A percentile compares a stretch with the other conserved stretches of the same genome.
Conservation (phyloP, 257 asterid species). For the Cynanchum wilfordii region DNA sequence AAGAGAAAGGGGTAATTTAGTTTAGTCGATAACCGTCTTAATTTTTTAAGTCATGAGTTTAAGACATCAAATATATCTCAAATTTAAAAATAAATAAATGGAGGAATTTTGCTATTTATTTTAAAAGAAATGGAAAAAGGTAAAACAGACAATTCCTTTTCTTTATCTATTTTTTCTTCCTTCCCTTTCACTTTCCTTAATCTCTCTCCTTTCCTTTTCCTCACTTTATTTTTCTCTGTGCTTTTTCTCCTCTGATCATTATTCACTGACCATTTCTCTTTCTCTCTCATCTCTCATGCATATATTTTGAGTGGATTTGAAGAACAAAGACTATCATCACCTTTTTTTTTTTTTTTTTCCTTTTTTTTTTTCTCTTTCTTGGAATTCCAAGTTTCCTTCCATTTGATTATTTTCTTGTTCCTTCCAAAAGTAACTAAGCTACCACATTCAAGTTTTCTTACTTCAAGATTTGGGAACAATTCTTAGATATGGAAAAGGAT, state of each 20-base stretch:
- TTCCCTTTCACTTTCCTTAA: slow-evolving; percentile 49
- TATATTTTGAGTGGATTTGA: slow-evolving; percentile 15
- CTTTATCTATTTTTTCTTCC: slow-evolving; percentile 28
- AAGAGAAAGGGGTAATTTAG: no score
- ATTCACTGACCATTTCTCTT: slow-evolving; percentile 4
- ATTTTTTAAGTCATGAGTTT: no score
- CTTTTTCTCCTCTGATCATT: slow-evolving; percentile 5
- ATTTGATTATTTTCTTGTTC: slow-evolving; percentile 8
- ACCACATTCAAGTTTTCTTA: no score
- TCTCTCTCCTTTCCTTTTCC: slow-evolving; percentile 18
- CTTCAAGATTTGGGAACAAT: neutral
- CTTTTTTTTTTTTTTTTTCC: neutral
- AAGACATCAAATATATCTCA: no score
- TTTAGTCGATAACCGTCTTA: no score
- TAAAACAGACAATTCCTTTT: slow-evolving; percentile 14
- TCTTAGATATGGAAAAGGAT: slow-evolving; percentile 34
- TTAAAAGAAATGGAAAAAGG: neutral
- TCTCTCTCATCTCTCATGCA: neutral
- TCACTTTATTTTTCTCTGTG: slow-evolving; percentile 1
- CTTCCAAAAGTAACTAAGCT: slow-evolving; percentile 1
- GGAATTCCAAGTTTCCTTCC: slow-evolving; percentile 7
- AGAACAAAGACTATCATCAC: slow-evolving; percentile 14
- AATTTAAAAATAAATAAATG: no score
- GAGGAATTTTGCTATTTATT: no score
- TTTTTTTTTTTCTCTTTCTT: no score